Evolutionary conservation across 2,329 filamentous ascomycete species (phyloP).

Genomic region (Fusarium musae): DNA sequence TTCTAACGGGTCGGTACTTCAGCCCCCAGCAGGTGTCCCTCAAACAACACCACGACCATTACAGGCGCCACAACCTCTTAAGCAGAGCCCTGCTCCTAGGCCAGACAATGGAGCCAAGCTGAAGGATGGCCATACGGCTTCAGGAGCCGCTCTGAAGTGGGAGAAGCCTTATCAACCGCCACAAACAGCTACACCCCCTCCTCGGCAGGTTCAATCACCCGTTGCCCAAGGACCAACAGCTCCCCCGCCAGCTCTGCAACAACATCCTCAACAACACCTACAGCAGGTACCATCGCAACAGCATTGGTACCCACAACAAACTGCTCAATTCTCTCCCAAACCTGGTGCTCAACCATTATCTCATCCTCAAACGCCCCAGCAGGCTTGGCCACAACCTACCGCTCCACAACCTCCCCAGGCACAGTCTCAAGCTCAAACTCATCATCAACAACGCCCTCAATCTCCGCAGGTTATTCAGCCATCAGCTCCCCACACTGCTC

Average conservation of each 20-base stretch:
- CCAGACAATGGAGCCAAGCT: slow-evolving; percentile 48
- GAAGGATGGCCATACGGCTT: slow-evolving; percentile 41
- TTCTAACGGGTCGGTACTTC: slow-evolving; percentile 49
- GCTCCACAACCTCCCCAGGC: slow-evolving; percentile 38
- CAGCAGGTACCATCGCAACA: slow-evolving; percentile 29
- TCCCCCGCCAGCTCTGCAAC: slow-evolving; percentile 31
- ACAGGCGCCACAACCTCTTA: slow-evolving; percentile 48
- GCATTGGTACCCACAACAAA: slow-evolving; percentile 39
- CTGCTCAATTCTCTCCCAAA: slow-evolving; percentile 37
- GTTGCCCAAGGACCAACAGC: slow-evolving; percentile 37
- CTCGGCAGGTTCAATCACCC: slow-evolving; percentile 43
- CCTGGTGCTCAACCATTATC: slow-evolving; percentile 35
- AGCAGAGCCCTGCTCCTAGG: slow-evolving; percentile 49
- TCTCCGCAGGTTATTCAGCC: slow-evolving; percentile 26
- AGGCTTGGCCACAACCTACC: slow-evolving; percentile 34
- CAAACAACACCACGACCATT: slow-evolving; percentile 48
- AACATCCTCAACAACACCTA: slow-evolving; percentile 30
- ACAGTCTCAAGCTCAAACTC: slow-evolving; percentile 31
- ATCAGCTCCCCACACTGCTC: slow-evolving; percentile 33
- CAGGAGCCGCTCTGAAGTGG: slow-evolving; percentile 51
- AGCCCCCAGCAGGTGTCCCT: slow-evolving; percentile 50
- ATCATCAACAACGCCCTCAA: slow-evolving; percentile 29
- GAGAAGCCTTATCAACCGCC: slow-evolving; percentile 56
- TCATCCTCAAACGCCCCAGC: slow-evolving; percentile 39
- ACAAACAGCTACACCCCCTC: slow-evolving; percentile 37